Percentiles rank a stretch among this genome's conserved stretches.
Evolutionary conservation across 495 filamentous ascomycete genomes (phyloP).

Genomic region (Platismatia glauca): DNA sequence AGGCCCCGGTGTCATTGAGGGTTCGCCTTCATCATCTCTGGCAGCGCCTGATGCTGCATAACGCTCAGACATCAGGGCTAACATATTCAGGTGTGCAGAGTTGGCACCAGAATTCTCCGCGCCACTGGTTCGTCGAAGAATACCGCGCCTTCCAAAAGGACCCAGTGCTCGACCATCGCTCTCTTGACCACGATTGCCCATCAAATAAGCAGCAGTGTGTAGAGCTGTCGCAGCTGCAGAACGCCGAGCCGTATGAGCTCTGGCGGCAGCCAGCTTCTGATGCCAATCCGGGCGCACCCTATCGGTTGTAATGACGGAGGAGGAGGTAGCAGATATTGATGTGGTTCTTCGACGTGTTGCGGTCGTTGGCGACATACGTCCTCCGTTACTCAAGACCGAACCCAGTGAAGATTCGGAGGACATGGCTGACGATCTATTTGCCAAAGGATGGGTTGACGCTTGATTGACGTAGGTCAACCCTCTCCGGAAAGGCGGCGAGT

Average conservation of each 20-base stretch:
- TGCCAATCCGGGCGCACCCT: conserved; percentile 89
- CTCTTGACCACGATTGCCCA: conserved; percentile 52
- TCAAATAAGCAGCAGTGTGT: conserved; percentile 90
- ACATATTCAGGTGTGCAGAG: conserved; percentile 42
- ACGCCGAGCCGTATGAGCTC: conserved; percentile 72
- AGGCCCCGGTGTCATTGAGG: conserved; percentile 38
- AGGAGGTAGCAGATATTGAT: conserved; percentile 71
- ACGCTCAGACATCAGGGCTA: conserved; percentile 44
- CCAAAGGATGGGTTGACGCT: conserved; percentile 32
- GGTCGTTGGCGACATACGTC: conserved; percentile 26
- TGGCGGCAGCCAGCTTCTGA: conserved; percentile 75
- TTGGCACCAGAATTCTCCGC: conserved; percentile 31
- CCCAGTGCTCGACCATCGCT: conserved; percentile 39
- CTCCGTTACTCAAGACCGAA: conserved; percentile 28
- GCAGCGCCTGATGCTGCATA: conserved; percentile 30
- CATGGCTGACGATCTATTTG: conserved; percentile 56
- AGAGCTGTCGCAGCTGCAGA: conserved; percentile 91
- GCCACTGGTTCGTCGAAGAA: conserved; percentile 36
- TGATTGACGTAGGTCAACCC: conserved; percentile 63
- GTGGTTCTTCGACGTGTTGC: conserved; percentile 58
- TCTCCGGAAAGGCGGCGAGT: conserved; percentile 77
- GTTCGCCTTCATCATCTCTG: conserved; percentile 36
- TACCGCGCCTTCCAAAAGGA: conserved; percentile 38
- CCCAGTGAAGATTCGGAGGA: conserved; percentile 51
- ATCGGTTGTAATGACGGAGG: conserved; percentile 84